Evolutionary conservation across 768 basidiomycete genomes (phyloP), one percentile per base, ranked within the genome.

Genomic region (Tephrocybe sp.): DNA sequence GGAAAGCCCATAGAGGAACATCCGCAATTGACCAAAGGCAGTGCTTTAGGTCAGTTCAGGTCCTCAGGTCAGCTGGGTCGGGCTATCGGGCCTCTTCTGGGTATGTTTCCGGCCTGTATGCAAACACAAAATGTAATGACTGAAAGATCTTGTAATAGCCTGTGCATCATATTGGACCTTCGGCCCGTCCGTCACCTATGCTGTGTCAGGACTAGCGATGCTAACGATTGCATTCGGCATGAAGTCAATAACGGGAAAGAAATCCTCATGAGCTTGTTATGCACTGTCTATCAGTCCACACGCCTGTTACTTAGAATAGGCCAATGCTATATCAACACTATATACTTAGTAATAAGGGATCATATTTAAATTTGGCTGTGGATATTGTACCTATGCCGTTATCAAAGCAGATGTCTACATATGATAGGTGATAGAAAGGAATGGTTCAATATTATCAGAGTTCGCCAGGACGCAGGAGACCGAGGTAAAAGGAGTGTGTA

Each of bases 11-110:
- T 65, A 8, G 69, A 73, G 54, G 74, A 78, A 55, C 80, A 87
- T 58, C 82, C 87, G 1, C 72, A 84, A 51, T 78, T 96, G 39
- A 83, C 86, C 5, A 91, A 93, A 63, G 96, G 93, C 17, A 80
- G 80, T 60, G 92, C 90, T 1, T 68, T 96, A 34, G 94, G 95
- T 30, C 62, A 78, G 51, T 97, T 96, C 71, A 82, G 95, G 46
- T 94, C 91, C 6, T 82, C 88, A n/a, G 96, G 96, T 16, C 96
- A 98, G 65, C 78, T 98, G 35, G 96, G 96, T 3, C 81, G 96
- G 51, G 95, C 96, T 4, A 73, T 97, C 33, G 96, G 96, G 0
- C 96, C 96, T 4, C 66, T 98, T 4, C 72, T 95, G n/a, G 92
- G 92, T 84, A 68, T 44, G 84, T 49, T 41, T 61, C 30, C 17